These are phyloP conservation scores for Delphinella strobiligena DNA, from an alignment of 2,329 filamentous ascomycete genomes.

Conservation along the genomic window DNA sequence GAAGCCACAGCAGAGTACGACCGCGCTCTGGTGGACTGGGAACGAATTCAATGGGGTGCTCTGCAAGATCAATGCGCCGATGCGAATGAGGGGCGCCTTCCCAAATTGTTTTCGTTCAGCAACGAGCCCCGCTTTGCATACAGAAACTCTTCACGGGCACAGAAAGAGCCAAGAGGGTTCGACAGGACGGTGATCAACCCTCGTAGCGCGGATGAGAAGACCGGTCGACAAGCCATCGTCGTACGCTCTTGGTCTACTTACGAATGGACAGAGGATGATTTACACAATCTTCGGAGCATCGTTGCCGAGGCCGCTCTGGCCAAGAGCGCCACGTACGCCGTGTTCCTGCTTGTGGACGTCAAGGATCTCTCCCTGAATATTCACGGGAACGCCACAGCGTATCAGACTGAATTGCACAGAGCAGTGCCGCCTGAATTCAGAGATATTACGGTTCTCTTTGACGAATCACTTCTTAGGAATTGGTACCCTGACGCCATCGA, in stretches of 20 bases:
- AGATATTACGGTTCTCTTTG: slow-evolving; percentile 60
- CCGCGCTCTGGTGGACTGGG: slow-evolving; percentile 41
- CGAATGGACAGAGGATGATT: slow-evolving; percentile 29
- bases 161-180: slow-evolving; percentile 5
- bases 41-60: slow-evolving; percentile 54
- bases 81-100: slow-evolving; percentile 51
- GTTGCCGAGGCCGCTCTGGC: slow-evolving; percentile 29
- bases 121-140: slow-evolving; percentile 24
- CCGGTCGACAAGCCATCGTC: slow-evolving; percentile 21
- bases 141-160: slow-evolving; percentile 5
- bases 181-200: slow-evolving; percentile 2
- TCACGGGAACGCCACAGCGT: slow-evolving; percentile 43
- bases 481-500: slow-evolving; percentile 33
- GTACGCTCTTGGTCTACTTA: slow-evolving; percentile 33
- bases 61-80: slow-evolving; percentile 53
- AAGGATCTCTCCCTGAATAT: slow-evolving; percentile 43
- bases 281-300: slow-evolving; percentile 29
- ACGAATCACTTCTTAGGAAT: slow-evolving; percentile 39
- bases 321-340: slow-evolving; percentile 30
- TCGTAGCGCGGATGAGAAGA: slow-evolving; percentile 1
- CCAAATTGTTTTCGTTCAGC: slow-evolving; percentile 8
- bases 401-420: slow-evolving; percentile 46
- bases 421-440: slow-evolving; percentile 57
- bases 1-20: slow-evolving; percentile 33
- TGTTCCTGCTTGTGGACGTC: slow-evolving; percentile 32